Percentiles rank a stretch among this genome's conserved stretches.
phyloP scores from a whole-genome alignment of 1,139 yeast species.

The Yamadazyma songkhlaensis region DNA sequence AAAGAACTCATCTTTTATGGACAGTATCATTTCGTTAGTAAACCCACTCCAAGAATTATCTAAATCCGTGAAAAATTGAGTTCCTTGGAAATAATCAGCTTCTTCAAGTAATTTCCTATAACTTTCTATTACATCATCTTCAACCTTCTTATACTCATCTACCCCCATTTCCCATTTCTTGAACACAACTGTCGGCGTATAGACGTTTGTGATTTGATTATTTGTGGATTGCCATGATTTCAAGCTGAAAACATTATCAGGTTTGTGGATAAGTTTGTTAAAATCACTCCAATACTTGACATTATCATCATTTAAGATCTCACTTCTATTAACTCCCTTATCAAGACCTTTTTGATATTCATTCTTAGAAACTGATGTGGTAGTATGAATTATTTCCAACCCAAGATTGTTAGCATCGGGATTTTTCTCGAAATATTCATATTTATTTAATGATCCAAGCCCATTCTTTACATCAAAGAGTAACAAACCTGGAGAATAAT shows the following conservation, averaged over 20 bases:
- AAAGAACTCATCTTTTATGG: slow-evolving; percentile 67
- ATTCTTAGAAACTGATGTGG: slow-evolving; percentile 30
- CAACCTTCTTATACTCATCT: slow-evolving; percentile 27
- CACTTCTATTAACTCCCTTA: slow-evolving; percentile 27
- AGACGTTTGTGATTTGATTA: slow-evolving; percentile 22
- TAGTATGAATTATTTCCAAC: slow-evolving; percentile 16
- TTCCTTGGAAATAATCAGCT: slow-evolving; percentile 71
- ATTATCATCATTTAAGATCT: slow-evolving; percentile 33
- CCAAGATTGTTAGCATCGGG: slow-evolving; percentile 6
- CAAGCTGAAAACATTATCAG: slow-evolving; percentile 53
- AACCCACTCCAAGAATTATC: slow-evolving; percentile 89
- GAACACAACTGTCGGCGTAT: slow-evolving; percentile 29
- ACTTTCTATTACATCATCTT: slow-evolving; percentile 39
- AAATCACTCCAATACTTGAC: slow-evolving; percentile 83
- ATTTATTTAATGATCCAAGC: slow-evolving; percentile 55
- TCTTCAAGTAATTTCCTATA: slow-evolving; percentile 70
- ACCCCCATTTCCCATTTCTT: slow-evolving; percentile 26
- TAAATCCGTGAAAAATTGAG: slow-evolving; percentile 64
- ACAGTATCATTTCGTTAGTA: slow-evolving; percentile 47
- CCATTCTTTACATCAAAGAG: slow-evolving; percentile 76
- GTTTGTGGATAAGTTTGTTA: slow-evolving; percentile 63
- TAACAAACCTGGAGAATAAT: slow-evolving; percentile 75
- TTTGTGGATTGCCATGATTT: slow-evolving; percentile 49
- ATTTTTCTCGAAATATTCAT: slow-evolving; percentile 40
- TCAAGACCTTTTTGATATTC: slow-evolving; percentile 66